These are phyloP conservation scores for Pyrrhoderma noxium DNA, from an alignment of 1,284 basidiomycete species.

Conservation along the genomic window DNA sequence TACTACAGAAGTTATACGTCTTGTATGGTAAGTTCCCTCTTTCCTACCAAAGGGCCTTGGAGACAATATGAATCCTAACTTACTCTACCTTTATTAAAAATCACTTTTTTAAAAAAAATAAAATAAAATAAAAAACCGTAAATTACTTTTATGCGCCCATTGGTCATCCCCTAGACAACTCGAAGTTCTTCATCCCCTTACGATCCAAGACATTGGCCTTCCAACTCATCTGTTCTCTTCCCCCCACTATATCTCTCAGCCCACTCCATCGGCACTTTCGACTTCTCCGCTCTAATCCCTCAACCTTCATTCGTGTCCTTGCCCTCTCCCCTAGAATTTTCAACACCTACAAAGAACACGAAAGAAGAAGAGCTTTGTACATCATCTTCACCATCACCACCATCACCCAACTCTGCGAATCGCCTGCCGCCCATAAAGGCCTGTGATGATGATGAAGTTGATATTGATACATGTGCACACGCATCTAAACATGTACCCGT, in stretches of 20 bases:
- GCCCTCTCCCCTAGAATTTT: not conserved
- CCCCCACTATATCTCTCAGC: constrained; percentile 26
- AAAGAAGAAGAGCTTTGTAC: not conserved
- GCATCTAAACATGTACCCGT: not conserved
- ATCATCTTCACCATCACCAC: not conserved
- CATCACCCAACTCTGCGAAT: not conserved
- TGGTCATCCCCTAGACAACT: not conserved
- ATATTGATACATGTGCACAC: not conserved
- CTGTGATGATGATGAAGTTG: not conserved
- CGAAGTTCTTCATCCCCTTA: constrained; percentile 4
- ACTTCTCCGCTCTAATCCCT: constrained; percentile 32
- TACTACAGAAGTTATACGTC: constrained; percentile 40
- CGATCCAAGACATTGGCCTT: constrained; percentile 6
- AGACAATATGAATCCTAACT: no score
- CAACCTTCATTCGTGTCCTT: constrained; percentile 29
- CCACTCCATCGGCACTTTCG: constrained; percentile 28
- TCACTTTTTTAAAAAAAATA: no score
- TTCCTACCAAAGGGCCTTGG: no score
- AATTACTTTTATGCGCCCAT: no score
- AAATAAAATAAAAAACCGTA: no score
- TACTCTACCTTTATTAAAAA: no score
- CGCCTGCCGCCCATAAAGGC: not conserved
- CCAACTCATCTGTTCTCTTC: constrained; percentile 11
- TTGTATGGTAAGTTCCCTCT: constrained; percentile 29
- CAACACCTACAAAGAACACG: not conserved